phyloP scores from a whole-genome alignment of 495 filamentous ascomycete genomes.

The Durotheca rogersii region DNA sequence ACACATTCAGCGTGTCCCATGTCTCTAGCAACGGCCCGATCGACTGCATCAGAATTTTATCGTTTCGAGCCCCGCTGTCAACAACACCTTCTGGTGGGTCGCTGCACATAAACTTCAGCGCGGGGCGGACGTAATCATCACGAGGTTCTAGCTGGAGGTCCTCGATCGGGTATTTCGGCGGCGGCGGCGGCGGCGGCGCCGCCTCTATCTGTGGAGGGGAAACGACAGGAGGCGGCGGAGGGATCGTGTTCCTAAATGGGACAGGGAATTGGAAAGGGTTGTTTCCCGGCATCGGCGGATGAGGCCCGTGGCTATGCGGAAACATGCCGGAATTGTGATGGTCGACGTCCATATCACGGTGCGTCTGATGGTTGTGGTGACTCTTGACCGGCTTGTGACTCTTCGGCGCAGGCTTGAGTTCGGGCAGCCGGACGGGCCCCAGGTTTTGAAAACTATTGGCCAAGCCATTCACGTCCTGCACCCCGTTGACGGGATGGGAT shows the following conservation, averaged over 20 bases:
- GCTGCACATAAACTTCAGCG: slow-evolving; percentile 72
- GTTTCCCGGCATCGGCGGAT: slow-evolving; percentile 43
- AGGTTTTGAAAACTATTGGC: slow-evolving; percentile 43
- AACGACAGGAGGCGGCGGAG: slow-evolving; percentile 31
- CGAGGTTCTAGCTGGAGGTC: slow-evolving; percentile 76
- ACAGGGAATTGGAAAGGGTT: slow-evolving; percentile 46
- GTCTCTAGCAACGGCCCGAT: slow-evolving; percentile 80
- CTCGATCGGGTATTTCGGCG: slow-evolving; percentile 93
- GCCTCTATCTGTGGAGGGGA: slow-evolving; percentile 18
- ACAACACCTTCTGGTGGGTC: slow-evolving; percentile 51
- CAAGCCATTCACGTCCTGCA: slow-evolving; percentile 44
- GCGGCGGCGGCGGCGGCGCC: slow-evolving; percentile 66
- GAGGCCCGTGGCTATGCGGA: slow-evolving; percentile 39
- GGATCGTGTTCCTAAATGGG: slow-evolving; percentile 41
- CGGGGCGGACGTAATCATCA: slow-evolving; percentile 61
- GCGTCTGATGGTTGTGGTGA: slow-evolving; percentile 15
- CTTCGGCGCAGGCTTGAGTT: slow-evolving; percentile 79
- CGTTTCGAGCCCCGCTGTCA: slow-evolving; percentile 35
- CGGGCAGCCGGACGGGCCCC: slow-evolving; percentile 58
- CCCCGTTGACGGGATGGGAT: slow-evolving; percentile 41
- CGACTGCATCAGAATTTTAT: slow-evolving; percentile 73
- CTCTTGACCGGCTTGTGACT: slow-evolving; percentile 65
- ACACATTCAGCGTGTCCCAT: slow-evolving; percentile 96
- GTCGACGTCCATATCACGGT: slow-evolving; percentile 32
- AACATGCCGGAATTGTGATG: slow-evolving; percentile 42